Conservation (phyloP, 129 eudicot species). For the Scalesia atractyloides region DNA sequence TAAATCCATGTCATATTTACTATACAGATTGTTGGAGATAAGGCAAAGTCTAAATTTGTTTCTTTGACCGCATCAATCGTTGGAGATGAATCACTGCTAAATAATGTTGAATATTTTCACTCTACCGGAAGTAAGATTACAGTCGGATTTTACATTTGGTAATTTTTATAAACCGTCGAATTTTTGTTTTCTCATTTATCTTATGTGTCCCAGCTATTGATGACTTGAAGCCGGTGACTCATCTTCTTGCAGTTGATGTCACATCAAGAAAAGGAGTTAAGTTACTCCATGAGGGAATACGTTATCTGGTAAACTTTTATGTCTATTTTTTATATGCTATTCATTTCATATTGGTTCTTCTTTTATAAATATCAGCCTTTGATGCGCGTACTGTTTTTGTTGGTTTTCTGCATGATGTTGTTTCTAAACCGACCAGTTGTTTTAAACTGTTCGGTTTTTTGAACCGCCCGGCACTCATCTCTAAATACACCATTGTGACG, state of each 20-base stretch:
- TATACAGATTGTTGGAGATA: constrained; percentile 75
- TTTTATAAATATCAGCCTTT: not conserved
- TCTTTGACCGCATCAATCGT: constrained; percentile 67
- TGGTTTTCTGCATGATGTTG: no score
- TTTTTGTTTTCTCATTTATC: constrained; percentile 18
- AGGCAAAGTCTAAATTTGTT: constrained; percentile 68
- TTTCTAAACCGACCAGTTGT: no score
- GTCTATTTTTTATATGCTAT: not conserved
- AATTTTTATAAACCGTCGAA: not conserved
- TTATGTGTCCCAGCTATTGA: constrained; percentile 60
- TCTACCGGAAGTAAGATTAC: constrained; percentile 75
- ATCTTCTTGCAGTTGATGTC: constrained; percentile 78
- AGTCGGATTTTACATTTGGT: constrained; percentile 8
- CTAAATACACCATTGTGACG: no score
- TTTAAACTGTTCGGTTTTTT: no score
- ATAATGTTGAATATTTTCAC: constrained; percentile 69
- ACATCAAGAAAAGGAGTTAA: constrained; percentile 74
- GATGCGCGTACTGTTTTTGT: not conserved
- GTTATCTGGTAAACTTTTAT: constrained; percentile 64
- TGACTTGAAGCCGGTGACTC: constrained; percentile 92
- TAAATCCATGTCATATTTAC: constrained; percentile 7
- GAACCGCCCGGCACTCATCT: no score
- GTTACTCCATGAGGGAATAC: constrained; percentile 88
- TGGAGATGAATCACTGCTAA: constrained; percentile 65
- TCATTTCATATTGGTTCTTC: not conserved